These are phyloP conservation scores for Coemansia aciculifera DNA, from an alignment of 192 early-diverging fungal genomes.

Conservation along the genomic window DNA sequence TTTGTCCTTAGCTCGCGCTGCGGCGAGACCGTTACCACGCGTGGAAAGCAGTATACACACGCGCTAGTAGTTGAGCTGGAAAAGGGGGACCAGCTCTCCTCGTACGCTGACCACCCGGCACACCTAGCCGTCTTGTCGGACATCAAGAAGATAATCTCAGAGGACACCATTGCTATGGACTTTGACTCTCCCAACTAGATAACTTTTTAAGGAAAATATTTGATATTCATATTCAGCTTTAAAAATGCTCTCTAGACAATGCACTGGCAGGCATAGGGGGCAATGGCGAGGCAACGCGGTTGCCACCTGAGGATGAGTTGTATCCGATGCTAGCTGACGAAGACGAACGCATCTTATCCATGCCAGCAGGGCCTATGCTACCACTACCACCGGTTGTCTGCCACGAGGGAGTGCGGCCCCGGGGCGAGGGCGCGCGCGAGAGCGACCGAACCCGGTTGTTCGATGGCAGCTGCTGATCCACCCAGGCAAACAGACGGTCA, in stretches of 20 bases:
- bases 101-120: constrained; percentile 26
- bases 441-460: constrained; percentile 37
- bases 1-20: constrained; percentile 32
- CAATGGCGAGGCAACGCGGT: constrained; percentile 40
- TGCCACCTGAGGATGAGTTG: constrained; percentile 32
- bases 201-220: background rate
- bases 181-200: constrained; percentile 12
- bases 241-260: constrained; percentile 9
- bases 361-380: background rate
- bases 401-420: constrained; percentile 45
- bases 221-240: background rate
- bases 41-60: constrained; percentile 44
- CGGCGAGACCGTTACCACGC: constrained; percentile 36
- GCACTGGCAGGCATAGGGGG: constrained; percentile 40
- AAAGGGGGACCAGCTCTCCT: constrained; percentile 19
- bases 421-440: constrained; percentile 40
- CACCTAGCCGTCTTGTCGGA: constrained; percentile 32
- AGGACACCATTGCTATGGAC: constrained; percentile 35
- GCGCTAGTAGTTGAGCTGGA: constrained; percentile 39
- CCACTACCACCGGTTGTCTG: constrained; percentile 15
- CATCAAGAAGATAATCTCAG: constrained; percentile 29
- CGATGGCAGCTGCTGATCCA: constrained; percentile 50
- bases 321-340: constrained; percentile 48
- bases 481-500: constrained; percentile 56
- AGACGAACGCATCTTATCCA: constrained; percentile 36